Conservation (phyloP, 176 grass and related monocot genomes). For the Carex cristatella region DNA sequence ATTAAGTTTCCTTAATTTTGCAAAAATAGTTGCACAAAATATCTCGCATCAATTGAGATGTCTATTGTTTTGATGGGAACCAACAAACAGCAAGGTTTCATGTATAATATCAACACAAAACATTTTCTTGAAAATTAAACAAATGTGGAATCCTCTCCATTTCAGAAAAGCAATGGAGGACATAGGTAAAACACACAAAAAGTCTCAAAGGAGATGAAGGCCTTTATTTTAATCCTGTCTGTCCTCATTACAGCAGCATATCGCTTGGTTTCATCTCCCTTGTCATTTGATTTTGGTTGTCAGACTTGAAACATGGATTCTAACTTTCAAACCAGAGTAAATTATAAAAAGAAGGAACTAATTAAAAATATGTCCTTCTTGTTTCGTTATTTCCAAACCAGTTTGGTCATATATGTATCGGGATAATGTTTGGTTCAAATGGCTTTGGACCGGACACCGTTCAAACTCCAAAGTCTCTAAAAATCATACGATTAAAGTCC, state of each 20-base stretch:
- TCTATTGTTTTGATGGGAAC: background rate
- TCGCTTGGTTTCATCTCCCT: slow-evolving; percentile 18
- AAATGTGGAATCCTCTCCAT: background rate
- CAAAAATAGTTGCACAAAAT: background rate
- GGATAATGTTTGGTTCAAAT: too few relatives aligned
- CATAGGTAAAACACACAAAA: background rate
- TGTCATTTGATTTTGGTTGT: slow-evolving; percentile 6
- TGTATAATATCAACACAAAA: background rate
- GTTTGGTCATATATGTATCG: background rate
- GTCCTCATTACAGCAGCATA: slow-evolving; percentile 21
- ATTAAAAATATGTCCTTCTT: background rate
- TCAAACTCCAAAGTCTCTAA: too few relatives aligned
- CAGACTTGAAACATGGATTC: background rate
- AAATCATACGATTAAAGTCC: too few relatives aligned
- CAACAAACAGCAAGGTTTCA: background rate
- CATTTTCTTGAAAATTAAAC: background rate
- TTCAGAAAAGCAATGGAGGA: background rate
- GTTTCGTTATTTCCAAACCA: background rate
- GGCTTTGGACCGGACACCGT: too few relatives aligned
- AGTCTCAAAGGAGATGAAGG: background rate
- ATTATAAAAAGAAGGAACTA: background rate
- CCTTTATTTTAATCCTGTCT: slow-evolving; percentile 11
- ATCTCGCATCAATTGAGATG: background rate
- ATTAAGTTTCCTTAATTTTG: background rate
- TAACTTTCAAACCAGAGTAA: background rate